Base-by-base conservation (phyloP, 2,329 filamentous ascomycete genomes). In the Aureobasidium sp. region DNA sequence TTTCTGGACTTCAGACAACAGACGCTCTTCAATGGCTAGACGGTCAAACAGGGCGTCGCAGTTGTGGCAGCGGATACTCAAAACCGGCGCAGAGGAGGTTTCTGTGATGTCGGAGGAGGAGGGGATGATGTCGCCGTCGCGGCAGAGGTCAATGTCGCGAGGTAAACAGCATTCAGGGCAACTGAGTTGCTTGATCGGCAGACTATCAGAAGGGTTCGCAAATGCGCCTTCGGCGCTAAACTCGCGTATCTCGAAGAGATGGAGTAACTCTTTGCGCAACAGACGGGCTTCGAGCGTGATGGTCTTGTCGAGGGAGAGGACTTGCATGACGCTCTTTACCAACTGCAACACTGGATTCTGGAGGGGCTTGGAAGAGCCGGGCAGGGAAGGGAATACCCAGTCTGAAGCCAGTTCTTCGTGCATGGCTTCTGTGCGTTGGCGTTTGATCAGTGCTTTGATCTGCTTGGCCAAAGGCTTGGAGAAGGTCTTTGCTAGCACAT, bases 221-320 rank as follows among this genome's bases (percentile, higher is more conserved):
- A 97, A 99, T 3, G 86, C 83, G n/a, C 89, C 93, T 61, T 93
- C 90, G 59, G 87, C 83, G 73, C 87, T 89, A 78, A 99, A 99
- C 75, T 99, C 94, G 68, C 91, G 89, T 59, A 99, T 87, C 62
- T 99, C 94, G 74, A 99, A 97, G 58, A 97, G 82, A 11, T 87
- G 83, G 0, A 99, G 84, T 0, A 99, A 80, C 64, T 97, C 93
- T 68, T 95, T 95, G 59, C 95, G 87, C 0, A 99, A 81, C 1
- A 96, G 80, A 6, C 94, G 87, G 2, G 91, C 91, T 75, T 97
- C 93, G 52, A 96, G 84, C 0, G 87, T 88, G 68, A 96, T 94
- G 68, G 90, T 90, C 74, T 93, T 94, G 76, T 96, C 94, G 0
- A 99, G 83, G 37, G 86, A 89, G 5, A 99, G 80, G 11, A 99